Base-by-base conservation (phyloP, 1,139 yeast species). In the Debaryomycetaceae sp. region DNA sequence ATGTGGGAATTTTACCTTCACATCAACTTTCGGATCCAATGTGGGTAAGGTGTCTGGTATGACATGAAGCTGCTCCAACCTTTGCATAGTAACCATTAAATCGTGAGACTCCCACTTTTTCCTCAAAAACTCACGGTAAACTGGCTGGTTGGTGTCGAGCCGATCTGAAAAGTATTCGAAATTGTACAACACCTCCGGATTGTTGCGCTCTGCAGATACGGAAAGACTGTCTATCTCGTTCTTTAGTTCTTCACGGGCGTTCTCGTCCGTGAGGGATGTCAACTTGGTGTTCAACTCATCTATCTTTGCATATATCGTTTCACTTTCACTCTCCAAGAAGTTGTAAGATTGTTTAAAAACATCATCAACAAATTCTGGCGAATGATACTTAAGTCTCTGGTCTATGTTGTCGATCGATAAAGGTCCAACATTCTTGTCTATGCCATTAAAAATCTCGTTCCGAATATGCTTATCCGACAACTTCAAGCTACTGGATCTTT, bases 31-130 rank as follows among this genome's bases (percentile, higher is more conserved):
- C 17, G 99, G 98, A n/a, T 78, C 83, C 47, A 93, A 67, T 0
- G 98, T 89, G 23, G 98, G 95, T 60, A 93, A 63, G 2, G 98
- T 90, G 62, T 93, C 99, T 27, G 99, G 99, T 51, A 95, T 87
- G 42, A 89, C 89, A 42, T 79, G 79, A 53, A 90, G 69, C 48
- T 87, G 84, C 67, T 93, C 99, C 48, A 95, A 67, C 69, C 98
- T 82, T 69, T 93, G 98, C 88, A 88, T 86, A 45, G 83, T 70
- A 44, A 87, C 60, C 81, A 86, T 83, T 63, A 80, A 77, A 41
- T 80, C 84, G 52, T 83, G 73, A 7, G 72, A 64, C 60, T 80
- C 77, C 97, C 98, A 93, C 53, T 84, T 78, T 49, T 84, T 68
- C 56, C 79, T 70, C 45, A 87, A 80, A 50, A 80, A 71, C 41